Conservation (phyloP, 2,329 filamentous ascomycete genomes). For the Myriosclerotinia duriaeana region DNA sequence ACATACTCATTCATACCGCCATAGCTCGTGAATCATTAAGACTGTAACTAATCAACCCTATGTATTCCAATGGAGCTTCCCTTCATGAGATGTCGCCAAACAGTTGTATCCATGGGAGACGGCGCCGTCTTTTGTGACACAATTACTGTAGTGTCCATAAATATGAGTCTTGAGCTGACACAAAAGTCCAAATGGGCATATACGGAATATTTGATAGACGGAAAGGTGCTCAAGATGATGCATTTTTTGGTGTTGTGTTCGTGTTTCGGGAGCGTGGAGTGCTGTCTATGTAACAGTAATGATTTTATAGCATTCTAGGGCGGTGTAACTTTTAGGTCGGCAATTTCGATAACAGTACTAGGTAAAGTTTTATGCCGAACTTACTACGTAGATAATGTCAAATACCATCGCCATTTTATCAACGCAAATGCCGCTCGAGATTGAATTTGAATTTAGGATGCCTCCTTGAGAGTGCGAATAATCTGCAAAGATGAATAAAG, state of each 20-base stretch:
- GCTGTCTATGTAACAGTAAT: no score
- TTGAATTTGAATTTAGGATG: constrained; percentile 27
- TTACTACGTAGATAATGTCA: not conserved
- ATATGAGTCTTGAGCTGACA: not conserved
- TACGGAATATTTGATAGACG: not conserved
- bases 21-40: not conserved
- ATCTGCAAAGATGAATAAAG: constrained; percentile 38
- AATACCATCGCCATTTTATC: not conserved
- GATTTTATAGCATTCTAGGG: not conserved
- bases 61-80: no score
- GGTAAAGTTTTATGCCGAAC: not conserved
- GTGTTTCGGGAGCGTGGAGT: not conserved
- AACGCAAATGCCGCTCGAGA: constrained; percentile 3
- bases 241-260: constrained; percentile 15
- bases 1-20: not conserved
- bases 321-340: constrained; percentile 10
- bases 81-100: not conserved
- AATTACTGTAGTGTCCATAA: not conserved
- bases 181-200: constrained; percentile 3
- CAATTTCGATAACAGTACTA: not conserved
- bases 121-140: not conserved
- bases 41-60: not conserved
- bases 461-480: constrained; percentile 31
- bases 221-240: constrained; percentile 18
- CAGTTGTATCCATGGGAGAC: not conserved